These are phyloP conservation scores for Aechmea fasciata DNA, from an alignment of 176 grass and related monocot genomes.

Conservation along the genomic window DNA sequence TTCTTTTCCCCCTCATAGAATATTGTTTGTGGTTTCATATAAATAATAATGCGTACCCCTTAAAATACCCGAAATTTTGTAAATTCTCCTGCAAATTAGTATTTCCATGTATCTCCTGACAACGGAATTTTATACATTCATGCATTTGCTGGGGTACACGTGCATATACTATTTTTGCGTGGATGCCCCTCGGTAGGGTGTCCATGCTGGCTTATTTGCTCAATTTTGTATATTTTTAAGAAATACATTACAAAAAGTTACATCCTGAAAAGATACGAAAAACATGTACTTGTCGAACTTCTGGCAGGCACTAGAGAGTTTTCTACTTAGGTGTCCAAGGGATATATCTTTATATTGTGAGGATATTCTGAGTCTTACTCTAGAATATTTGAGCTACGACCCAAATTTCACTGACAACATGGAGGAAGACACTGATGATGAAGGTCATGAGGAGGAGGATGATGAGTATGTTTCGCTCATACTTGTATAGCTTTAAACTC, in stretches of 20 bases:
- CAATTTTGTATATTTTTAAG: too few relatives aligned
- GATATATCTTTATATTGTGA: constrained; percentile 91
- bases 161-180: neutral
- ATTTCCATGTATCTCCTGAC: too few relatives aligned
- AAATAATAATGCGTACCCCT: neutral
- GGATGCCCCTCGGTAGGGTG: too few relatives aligned
- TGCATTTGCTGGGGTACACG: too few relatives aligned
- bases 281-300: neutral
- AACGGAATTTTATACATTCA: too few relatives aligned
- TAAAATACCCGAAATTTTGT: neutral
- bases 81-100: neutral
- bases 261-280: neutral
- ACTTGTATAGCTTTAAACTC: constrained; percentile 14
- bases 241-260: too few relatives aligned
- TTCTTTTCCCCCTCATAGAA: neutral
- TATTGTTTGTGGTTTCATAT: neutral
- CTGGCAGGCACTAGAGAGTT: constrained; percentile 91
- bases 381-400: constrained; percentile 97
- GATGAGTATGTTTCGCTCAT: constrained; percentile 65
- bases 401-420: constrained; percentile 97
- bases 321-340: constrained; percentile 84
- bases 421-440: constrained; percentile 96
- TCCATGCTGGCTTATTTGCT: too few relatives aligned
- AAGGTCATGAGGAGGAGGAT: constrained; percentile 79
- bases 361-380: constrained; percentile 69